Conservation (phyloP, 176 grass and related monocot genomes). For the Stipa capillata region DNA sequence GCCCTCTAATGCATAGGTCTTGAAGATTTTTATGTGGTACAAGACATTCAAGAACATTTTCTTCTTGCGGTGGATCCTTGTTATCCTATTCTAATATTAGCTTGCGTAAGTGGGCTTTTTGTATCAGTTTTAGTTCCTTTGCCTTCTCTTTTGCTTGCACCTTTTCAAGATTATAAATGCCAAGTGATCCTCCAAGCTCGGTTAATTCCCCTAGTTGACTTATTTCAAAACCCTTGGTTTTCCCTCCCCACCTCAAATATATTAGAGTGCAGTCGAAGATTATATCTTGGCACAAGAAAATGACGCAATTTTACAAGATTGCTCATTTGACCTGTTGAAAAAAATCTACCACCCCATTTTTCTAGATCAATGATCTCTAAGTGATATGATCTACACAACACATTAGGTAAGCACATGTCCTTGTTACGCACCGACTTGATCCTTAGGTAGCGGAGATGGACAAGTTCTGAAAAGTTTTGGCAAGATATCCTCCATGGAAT, state of each 20-base stretch:
- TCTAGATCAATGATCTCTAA: neutral
- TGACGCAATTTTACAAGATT: too few relatives aligned
- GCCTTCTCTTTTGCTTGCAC: too few relatives aligned
- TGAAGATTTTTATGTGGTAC: neutral
- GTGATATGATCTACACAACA: neutral
- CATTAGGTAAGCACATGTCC: too few relatives aligned
- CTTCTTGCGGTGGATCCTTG: neutral
- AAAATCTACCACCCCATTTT: neutral
- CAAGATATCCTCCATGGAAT: neutral
- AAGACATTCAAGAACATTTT: neutral
- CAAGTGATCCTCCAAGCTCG: too few relatives aligned
- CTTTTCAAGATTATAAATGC: too few relatives aligned
- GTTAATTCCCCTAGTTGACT: too few relatives aligned
- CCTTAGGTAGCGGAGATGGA: conserved; percentile 7
- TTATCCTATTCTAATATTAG: neutral
- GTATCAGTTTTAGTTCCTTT: neutral
- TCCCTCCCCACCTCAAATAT: neutral
- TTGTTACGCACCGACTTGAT: too few relatives aligned
- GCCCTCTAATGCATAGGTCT: too few relatives aligned
- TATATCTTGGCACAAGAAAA: neutral
- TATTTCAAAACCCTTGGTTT: too few relatives aligned
- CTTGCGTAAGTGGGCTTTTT: neutral
- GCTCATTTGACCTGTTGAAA: neutral
- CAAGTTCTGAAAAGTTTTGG: neutral
- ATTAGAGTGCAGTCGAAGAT: neutral